phyloP scores from a whole-genome alignment of 495 filamentous ascomycete species.

The Penicillium egyptiacum region DNA sequence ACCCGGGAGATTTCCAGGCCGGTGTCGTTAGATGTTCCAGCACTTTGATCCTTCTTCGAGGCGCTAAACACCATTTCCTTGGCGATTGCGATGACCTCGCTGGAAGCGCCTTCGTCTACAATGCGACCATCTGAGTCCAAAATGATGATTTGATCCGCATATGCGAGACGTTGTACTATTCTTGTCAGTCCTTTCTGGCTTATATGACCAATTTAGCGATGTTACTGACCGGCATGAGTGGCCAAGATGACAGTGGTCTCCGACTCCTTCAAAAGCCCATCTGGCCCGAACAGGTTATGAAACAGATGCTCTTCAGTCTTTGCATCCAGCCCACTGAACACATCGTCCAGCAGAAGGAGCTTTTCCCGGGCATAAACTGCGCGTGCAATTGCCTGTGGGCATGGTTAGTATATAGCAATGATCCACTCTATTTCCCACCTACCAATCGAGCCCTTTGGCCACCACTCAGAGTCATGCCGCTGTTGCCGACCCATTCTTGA shows the following conservation, averaged over 20 bases:
- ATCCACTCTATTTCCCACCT: slow-evolving; percentile 19
- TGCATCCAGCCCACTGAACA: slow-evolving; percentile 34
- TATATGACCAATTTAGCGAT: not conserved
- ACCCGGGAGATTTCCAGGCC: not conserved
- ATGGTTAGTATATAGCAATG: not conserved
- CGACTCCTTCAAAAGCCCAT: slow-evolving; percentile 38
- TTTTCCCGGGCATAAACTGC: slow-evolving; percentile 43
- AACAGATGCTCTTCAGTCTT: slow-evolving; percentile 50
- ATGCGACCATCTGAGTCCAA: not conserved
- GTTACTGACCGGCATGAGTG: slow-evolving; percentile 14
- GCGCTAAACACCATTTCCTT: not conserved
- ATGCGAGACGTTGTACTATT: not conserved
- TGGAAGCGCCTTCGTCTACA: not conserved
- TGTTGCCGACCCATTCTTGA: slow-evolving; percentile 31
- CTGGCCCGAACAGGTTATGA: slow-evolving; percentile 39
- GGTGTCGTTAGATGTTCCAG: not conserved
- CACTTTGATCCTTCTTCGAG: not conserved
- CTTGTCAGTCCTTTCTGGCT: not conserved
- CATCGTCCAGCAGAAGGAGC: slow-evolving; percentile 42
- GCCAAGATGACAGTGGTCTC: slow-evolving; percentile 41
- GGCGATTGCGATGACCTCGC: not conserved
- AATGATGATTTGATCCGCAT: not conserved
- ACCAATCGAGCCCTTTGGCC: slow-evolving; percentile 41
- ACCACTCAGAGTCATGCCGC: slow-evolving; percentile 37
- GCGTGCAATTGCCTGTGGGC: slow-evolving; percentile 41